Percentiles rank a stretch among this genome's conserved stretches.
phyloP scores from a whole-genome alignment of 73 alveolate genomes.

The Blepharisma japonicum region DNA sequence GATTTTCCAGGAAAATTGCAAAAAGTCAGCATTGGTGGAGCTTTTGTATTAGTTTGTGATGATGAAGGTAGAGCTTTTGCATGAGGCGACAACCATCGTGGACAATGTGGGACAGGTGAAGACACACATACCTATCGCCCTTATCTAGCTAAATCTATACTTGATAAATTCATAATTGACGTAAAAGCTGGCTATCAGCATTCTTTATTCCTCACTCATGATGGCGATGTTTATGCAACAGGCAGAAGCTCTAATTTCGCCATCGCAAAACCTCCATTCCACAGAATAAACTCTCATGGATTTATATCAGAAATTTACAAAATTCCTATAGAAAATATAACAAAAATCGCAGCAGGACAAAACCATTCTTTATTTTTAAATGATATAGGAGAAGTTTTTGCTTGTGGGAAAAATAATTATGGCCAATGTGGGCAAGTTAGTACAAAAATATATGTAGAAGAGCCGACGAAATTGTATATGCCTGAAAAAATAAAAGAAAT shows the following conservation, averaged over 20 bases:
- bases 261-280: conserved; percentile 7
- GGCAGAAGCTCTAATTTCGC: conserved; percentile 15
- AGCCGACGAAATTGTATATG: conserved; percentile 41
- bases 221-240: conserved; percentile 19
- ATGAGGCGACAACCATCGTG: conserved; percentile 33
- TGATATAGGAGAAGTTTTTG: conserved; percentile 19
- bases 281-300: not conserved
- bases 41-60: conserved; percentile 31
- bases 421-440: conserved; percentile 32
- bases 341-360: conserved; percentile 24
- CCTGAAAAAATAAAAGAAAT: conserved; percentile 66
- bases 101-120: conserved; percentile 29
- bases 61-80: conserved; percentile 16
- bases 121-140: not conserved
- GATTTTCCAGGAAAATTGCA: not conserved
- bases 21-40: conserved; percentile 30
- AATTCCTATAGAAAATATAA: not conserved
- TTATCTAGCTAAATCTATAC: not conserved
- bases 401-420: conserved; percentile 25
- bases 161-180: not conserved
- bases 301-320: not conserved
- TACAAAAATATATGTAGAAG: not conserved
- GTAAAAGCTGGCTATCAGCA: conserved; percentile 29
- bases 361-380: conserved; percentile 27
- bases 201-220: conserved; percentile 11